phyloP scores from a whole-genome alignment of 257 asterid genomes.

The Solanum commersonii region DNA sequence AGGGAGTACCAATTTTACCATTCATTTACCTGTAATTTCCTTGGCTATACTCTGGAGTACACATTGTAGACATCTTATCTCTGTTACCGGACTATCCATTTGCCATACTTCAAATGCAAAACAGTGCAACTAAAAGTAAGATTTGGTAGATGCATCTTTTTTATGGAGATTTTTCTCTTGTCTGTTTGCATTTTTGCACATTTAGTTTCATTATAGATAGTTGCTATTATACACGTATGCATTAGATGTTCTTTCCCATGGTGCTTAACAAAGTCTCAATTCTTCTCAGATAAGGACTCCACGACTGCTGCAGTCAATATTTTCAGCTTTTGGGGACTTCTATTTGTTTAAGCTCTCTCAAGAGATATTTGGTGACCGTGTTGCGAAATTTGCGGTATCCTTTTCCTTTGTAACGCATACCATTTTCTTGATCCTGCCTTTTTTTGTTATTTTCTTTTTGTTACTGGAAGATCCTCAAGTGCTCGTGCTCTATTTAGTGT shows the following conservation, averaged over 20 bases:
- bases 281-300: conserved; percentile 67
- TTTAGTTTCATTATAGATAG: neutral
- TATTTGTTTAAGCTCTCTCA: conserved; percentile 63
- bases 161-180: neutral
- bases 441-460: neutral
- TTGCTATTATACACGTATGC: neutral
- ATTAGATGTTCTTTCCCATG: neutral
- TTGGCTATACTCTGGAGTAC: neutral
- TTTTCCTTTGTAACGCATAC: conserved; percentile 2
- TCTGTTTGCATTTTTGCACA: neutral
- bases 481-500: neutral
- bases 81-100: neutral
- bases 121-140: neutral
- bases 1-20: neutral
- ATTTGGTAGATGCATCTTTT: neutral
- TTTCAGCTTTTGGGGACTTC: conserved; percentile 77
- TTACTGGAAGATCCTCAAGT: neutral
- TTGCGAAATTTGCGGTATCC: conserved; percentile 85
- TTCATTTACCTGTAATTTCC: neutral
- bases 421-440: neutral
- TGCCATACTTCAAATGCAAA: neutral
- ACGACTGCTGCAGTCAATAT: conserved; percentile 67
- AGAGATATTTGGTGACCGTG: conserved; percentile 49
- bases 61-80: neutral
- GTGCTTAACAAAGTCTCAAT: neutral